These are phyloP conservation scores for Cryptococcus amylolentus DNA, from an alignment of 1,284 basidiomycete genomes.

Conservation along the genomic window DNA sequence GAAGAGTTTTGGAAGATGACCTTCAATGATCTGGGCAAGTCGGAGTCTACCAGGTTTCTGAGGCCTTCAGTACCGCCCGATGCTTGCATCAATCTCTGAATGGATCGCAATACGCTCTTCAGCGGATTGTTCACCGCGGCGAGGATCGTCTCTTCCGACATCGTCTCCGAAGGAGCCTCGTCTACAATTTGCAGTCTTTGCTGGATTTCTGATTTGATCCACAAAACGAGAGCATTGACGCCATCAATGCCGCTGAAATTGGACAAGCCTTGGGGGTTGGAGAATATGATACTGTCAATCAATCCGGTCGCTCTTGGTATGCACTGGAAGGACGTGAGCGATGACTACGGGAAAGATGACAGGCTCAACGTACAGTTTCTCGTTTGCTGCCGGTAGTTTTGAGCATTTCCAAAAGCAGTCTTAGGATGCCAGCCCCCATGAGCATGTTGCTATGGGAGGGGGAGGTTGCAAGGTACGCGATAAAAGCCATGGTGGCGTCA, in stretches of 20 bases:
- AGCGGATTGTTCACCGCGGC: slow-evolving; percentile 52
- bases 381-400: slow-evolving; percentile 56
- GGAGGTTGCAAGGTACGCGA: slow-evolving; percentile 82
- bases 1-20: slow-evolving; percentile 77
- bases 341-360: not conserved
- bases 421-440: slow-evolving; percentile 92
- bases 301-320: slow-evolving; percentile 69
- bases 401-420: slow-evolving; percentile 81
- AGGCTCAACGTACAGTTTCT: slow-evolving; percentile 17
- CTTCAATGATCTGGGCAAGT: slow-evolving; percentile 80
- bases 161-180: slow-evolving; percentile 6
- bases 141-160: slow-evolving; percentile 24
- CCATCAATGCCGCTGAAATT: slow-evolving; percentile 83
- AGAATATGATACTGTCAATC: slow-evolving; percentile 85
- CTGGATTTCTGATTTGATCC: slow-evolving; percentile 59
- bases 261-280: slow-evolving; percentile 70
- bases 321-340: slow-evolving; percentile 23
- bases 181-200: slow-evolving; percentile 2
- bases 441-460: slow-evolving; percentile 85
- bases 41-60: slow-evolving; percentile 88
- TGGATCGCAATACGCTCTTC: slow-evolving; percentile 86
- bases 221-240: slow-evolving; percentile 75
- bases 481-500: slow-evolving; percentile 79
- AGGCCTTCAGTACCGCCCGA: slow-evolving; percentile 91
- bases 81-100: slow-evolving; percentile 95